Evolutionary conservation across 1,284 basidiomycete genomes (phyloP).

Genomic region (Boletus mariae): DNA sequence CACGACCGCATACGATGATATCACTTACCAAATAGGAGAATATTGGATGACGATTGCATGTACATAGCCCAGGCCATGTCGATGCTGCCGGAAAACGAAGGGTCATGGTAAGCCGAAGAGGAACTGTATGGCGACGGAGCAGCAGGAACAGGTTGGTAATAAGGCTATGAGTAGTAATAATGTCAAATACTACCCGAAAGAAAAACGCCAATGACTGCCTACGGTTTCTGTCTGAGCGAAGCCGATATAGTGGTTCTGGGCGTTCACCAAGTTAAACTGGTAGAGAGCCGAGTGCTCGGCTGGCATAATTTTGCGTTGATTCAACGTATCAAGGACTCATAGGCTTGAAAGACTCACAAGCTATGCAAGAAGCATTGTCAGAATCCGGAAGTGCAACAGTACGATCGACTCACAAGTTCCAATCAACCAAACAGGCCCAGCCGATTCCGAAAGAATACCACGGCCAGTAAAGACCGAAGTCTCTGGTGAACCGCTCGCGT

Average conservation of each 20-base stretch:
- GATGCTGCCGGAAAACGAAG: too few species aligned
- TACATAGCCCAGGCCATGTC: too few species aligned
- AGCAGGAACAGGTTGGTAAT: background rate
- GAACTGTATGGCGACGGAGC: too few species aligned
- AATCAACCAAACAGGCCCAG: slow-evolving; percentile 48
- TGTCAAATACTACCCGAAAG: background rate
- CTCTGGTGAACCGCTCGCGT: slow-evolving; percentile 34
- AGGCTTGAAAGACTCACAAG: slow-evolving; percentile 22
- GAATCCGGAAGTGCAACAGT: background rate
- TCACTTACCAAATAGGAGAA: slow-evolving; percentile 55
- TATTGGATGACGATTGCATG: slow-evolving; percentile 21
- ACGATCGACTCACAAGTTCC: slow-evolving; percentile 35
- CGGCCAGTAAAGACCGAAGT: slow-evolving; percentile 46
- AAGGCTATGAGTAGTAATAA: slow-evolving; percentile 7
- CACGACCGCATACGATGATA: background rate
- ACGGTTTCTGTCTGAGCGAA: slow-evolving; percentile 47
- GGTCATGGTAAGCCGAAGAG: too few species aligned
- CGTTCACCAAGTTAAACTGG: slow-evolving; percentile 45
- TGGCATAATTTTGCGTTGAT: slow-evolving; percentile 8
- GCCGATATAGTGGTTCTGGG: slow-evolving; percentile 49
- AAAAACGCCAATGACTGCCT: background rate
- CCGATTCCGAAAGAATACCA: slow-evolving; percentile 53
- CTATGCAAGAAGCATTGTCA: slow-evolving; percentile 7
- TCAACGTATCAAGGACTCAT: background rate
- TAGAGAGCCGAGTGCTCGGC: slow-evolving; percentile 46